These are phyloP conservation scores for Gonium pectorale DNA, from an alignment of 139 green algal genomes.

Conservation along the genomic window DNA sequence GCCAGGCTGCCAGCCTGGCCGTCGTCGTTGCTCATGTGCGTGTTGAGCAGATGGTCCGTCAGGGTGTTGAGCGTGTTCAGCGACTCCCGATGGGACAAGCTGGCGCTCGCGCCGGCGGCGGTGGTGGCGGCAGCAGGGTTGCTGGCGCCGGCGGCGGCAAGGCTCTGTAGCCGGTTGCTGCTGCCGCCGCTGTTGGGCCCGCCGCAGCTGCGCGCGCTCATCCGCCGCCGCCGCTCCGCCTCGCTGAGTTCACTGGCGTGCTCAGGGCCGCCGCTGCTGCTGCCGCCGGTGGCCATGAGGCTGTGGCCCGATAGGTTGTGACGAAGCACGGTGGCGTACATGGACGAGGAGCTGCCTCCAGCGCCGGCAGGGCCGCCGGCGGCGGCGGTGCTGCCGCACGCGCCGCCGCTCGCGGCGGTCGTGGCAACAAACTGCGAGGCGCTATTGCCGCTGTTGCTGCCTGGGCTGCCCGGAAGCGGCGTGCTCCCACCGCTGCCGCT, in stretches of 20 bases:
- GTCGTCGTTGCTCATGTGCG: too few species aligned
- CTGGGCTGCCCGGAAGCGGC: background rate
- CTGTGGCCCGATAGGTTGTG: constrained; percentile 10
- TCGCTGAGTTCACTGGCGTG: background rate
- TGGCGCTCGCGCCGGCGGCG: too few species aligned
- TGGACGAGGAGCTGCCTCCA: background rate
- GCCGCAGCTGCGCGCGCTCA: background rate
- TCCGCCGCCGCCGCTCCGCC: background rate
- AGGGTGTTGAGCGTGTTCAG: too few species aligned
- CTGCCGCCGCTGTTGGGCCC: background rate
- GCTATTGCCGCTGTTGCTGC: background rate
- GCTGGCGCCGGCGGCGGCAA: too few species aligned
- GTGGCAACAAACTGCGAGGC: too few species aligned
- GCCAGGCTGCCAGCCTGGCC: too few species aligned
- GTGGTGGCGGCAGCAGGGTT: too few species aligned
- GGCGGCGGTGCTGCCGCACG: background rate
- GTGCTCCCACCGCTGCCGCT: background rate
- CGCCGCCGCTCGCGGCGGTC: too few species aligned
- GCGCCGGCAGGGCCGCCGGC: background rate
- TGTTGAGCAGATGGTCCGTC: too few species aligned
- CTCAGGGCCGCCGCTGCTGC: background rate
- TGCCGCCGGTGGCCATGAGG: background rate
- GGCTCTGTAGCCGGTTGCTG: background rate
- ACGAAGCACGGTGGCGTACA: constrained; percentile 32
- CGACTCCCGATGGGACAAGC: too few species aligned